Percentiles rank a stretch among this genome's conserved stretches.
These are phyloP conservation scores for Halocafeteria seosinensis DNA, from an alignment of 108 stramenopile species.

Conservation along the genomic window DNA sequence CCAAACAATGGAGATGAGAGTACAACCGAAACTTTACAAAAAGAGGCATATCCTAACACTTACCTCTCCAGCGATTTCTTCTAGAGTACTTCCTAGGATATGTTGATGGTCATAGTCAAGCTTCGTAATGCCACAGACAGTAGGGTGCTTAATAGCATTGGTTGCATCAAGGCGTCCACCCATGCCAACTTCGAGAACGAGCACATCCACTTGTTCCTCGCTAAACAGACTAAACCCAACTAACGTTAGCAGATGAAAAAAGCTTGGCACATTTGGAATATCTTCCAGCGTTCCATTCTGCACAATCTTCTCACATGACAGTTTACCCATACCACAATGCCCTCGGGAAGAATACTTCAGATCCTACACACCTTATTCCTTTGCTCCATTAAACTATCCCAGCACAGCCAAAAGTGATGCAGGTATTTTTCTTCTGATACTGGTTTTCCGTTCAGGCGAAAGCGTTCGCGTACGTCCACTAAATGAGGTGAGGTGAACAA, in stretches of 20 bases:
- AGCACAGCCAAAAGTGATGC: slow-evolving; percentile 50
- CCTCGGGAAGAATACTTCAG: not conserved
- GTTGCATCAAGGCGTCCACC: slow-evolving; percentile 85
- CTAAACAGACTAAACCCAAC: slow-evolving; percentile 49
- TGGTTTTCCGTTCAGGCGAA: slow-evolving; percentile 57
- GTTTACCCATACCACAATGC: not conserved
- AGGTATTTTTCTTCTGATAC: slow-evolving; percentile 44
- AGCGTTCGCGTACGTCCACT: slow-evolving; percentile 58
- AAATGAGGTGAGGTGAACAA: slow-evolving; percentile 79
- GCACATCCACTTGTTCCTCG: slow-evolving; percentile 41
- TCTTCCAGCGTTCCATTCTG: not conserved
- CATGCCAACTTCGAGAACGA: slow-evolving; percentile 75
- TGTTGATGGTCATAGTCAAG: slow-evolving; percentile 69
- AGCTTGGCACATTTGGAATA: slow-evolving; percentile 47
- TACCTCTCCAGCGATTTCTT: slow-evolving; percentile 80
- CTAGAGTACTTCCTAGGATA: slow-evolving; percentile 58
- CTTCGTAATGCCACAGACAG: slow-evolving; percentile 38
- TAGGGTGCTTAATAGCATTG: slow-evolving; percentile 44
- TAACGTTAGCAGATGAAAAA: slow-evolving; percentile 72
- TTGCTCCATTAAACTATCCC: slow-evolving; percentile 25
- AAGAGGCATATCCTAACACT: not conserved
- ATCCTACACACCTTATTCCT: not conserved
- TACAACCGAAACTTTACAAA: not conserved
- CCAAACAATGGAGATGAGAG: not conserved
- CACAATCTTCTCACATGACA: not conserved